Percentiles rank a stretch among this genome's conserved stretches.
These are phyloP conservation scores for Sugiyamaella valdiviana DNA, from an alignment of 805 yeast genomes.

Conservation along the genomic window DNA sequence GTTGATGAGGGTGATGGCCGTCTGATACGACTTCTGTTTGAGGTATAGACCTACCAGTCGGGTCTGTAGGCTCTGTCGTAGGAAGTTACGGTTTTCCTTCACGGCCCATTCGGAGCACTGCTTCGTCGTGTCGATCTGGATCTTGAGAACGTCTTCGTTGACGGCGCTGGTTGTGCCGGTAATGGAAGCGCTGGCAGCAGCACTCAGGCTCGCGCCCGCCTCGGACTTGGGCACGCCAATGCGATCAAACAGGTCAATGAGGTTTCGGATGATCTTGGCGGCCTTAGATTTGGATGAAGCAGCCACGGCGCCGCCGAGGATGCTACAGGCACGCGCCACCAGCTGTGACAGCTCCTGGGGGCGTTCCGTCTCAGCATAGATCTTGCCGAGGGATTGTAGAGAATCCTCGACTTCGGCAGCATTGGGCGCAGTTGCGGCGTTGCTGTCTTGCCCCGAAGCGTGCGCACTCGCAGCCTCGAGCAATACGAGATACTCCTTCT, in stretches of 20 bases:
- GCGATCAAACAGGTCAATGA: slow-evolving; percentile 70
- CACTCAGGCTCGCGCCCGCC: not conserved
- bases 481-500: not conserved
- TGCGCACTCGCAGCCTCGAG: not conserved
- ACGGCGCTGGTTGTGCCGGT: slow-evolving; percentile 36
- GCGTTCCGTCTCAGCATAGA: slow-evolving; percentile 49
- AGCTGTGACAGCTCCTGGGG: slow-evolving; percentile 51
- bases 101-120: slow-evolving; percentile 86
- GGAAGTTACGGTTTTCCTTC: slow-evolving; percentile 73
- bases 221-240: not conserved
- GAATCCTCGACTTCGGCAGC: slow-evolving; percentile 31
- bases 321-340: slow-evolving; percentile 59
- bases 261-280: slow-evolving; percentile 76
- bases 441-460: not conserved
- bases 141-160: slow-evolving; percentile 43
- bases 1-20: slow-evolving; percentile 66
- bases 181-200: not conserved
- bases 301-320: slow-evolving; percentile 67
- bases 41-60: slow-evolving; percentile 73
- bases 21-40: slow-evolving; percentile 56
- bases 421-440: not conserved
- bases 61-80: slow-evolving; percentile 82
- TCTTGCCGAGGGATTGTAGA: slow-evolving; percentile 66
- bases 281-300: slow-evolving; percentile 65
- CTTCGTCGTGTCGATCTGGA: slow-evolving; percentile 66